Base-by-base conservation (phyloP, 768 basidiomycete genomes). In the Panaeolus papilionaceus region DNA sequence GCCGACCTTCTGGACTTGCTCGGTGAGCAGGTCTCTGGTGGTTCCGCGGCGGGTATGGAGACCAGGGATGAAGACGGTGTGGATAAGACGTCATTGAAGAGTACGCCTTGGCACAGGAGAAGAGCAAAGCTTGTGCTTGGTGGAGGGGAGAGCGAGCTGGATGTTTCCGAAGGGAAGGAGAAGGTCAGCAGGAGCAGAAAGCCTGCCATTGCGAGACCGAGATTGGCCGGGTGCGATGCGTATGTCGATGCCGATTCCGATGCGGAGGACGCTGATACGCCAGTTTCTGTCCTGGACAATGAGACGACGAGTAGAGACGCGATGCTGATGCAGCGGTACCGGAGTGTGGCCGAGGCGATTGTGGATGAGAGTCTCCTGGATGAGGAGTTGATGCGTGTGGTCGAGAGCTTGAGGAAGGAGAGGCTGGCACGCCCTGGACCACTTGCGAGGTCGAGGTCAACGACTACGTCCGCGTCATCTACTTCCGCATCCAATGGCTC, bases 71-170 rank as follows among this genome's bases (percentile, higher is more conserved):
- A 28, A 4, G 49, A 51, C 5, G 49, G 23, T 11, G 26, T 26
- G 9, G 23, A 51, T 20, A 51, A 51, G 26, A 51, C 26, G 2
- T 14, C 11, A 9, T 28, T 51, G 23, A 23, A 51, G 18, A 26
- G 20, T 18, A 51, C 49, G 9, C 49, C 49, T 28, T 51, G 23
- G 9, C 49, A 51, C 26, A 51, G 49, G 26, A 23, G 49, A 28
- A 51, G 49, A 51, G 26, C 49, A 28, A 51, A 28, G 26, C 26
- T 51, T 51, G 49, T 51, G 49, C 26, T 51, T 23, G 49, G 49
- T 28, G 49, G 49, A 26, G 49, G 49, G 23, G 49, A 51, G 10
- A 51, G 49, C 10, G 49, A 51, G 8, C 26, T 51, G 26, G 49
- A 51, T 20, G 8, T 33, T 1, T 28, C 49, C 4, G 49, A 26